phyloP scores from a whole-genome alignment of 345 rosid genomes.

The Geranium rotundifolium region DNA sequence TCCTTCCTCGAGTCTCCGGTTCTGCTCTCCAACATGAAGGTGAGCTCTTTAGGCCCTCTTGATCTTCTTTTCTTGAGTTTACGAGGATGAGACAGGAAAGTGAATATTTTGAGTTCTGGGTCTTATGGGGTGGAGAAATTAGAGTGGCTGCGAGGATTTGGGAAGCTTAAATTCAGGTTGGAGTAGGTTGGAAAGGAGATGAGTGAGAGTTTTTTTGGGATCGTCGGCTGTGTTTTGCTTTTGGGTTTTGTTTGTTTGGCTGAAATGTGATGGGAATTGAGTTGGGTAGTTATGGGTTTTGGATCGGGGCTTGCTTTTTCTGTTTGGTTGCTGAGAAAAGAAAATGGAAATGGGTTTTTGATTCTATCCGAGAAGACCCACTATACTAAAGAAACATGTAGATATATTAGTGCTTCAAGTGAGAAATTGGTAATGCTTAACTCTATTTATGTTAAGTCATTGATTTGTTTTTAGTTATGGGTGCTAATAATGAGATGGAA shows the following conservation, averaged over 20 bases:
- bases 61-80: constrained; percentile 7
- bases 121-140: neutral
- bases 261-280: neutral
- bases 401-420: neutral
- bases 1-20: constrained; percentile 95
- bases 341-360: neutral
- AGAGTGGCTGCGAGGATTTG: neutral
- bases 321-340: constrained; percentile 20
- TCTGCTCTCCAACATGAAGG: constrained; percentile 87
- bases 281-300: neutral
- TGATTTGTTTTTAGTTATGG: neutral
- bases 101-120: neutral
- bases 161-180: neutral
- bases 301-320: constrained; percentile 1
- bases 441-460: neutral
- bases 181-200: constrained; percentile 11
- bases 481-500: neutral
- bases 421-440: too few relatives aligned
- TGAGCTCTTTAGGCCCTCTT: constrained; percentile 18
- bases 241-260: neutral
- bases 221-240: neutral
- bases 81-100: constrained; percentile 5
- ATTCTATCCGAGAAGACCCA: neutral
- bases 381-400: neutral
- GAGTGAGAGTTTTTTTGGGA: neutral